Percentiles rank a stretch among this genome's conserved stretches.
Evolutionary conservation across 345 rosid genomes (phyloP).

Genomic region (Hibiscus syriacus): DNA sequence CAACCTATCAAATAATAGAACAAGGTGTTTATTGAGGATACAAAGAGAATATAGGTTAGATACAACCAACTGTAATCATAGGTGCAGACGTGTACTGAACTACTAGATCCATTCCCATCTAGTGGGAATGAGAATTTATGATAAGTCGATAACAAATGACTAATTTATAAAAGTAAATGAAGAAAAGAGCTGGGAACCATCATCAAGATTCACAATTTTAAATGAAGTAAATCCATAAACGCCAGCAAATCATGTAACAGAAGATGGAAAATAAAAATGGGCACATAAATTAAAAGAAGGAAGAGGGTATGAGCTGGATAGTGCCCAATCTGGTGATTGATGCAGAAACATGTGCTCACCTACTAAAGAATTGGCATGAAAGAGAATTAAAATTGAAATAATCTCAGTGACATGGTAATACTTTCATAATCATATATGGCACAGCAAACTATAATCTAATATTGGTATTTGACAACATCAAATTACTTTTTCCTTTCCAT

Average conservation of each 20-base stretch:
- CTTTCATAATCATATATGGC: constrained; percentile 2
- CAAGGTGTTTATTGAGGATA: neutral
- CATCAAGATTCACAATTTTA: neutral
- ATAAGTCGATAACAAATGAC: neutral
- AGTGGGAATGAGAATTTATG: neutral
- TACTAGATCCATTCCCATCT: constrained; percentile 2
- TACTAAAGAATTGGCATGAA: constrained; percentile 5
- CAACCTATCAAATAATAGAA: neutral
- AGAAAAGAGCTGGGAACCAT: neutral
- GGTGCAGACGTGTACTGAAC: too few species aligned
- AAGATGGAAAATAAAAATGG: neutral
- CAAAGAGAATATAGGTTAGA: constrained; percentile 11
- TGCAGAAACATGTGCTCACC: constrained; percentile 9
- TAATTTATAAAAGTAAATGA: neutral
- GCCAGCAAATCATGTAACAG: neutral
- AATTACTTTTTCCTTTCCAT: constrained; percentile 4
- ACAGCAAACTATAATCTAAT: constrained; percentile 16
- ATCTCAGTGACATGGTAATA: constrained; percentile 2
- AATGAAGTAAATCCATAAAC: neutral
- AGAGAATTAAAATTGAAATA: neutral
- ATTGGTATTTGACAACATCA: constrained; percentile 6
- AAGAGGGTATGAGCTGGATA: neutral
- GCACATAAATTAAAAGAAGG: neutral
- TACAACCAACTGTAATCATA: neutral
- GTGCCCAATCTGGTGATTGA: constrained; percentile 4